Conservation (phyloP, 139 green algal genomes). For the Pycnococcus provasolii region DNA sequence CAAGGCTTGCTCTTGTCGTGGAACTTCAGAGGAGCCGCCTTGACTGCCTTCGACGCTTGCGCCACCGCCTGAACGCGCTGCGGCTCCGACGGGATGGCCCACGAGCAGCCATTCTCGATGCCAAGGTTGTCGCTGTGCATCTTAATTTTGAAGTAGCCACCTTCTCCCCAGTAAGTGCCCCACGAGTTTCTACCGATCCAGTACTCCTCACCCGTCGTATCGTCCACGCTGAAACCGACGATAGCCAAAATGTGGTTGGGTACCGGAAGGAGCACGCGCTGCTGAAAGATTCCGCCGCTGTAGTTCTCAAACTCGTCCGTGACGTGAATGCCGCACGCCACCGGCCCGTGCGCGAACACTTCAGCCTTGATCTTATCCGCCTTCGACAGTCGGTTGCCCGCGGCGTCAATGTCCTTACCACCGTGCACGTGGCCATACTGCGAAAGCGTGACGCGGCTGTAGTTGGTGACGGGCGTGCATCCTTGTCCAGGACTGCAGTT, state of each 20-base stretch:
- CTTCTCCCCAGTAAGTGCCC: conserved; percentile 65
- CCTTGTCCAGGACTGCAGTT: conserved; percentile 30
- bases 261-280: conserved; percentile 12
- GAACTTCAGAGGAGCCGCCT: neutral
- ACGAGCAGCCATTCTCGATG: conserved; percentile 62
- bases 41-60: neutral
- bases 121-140: conserved; percentile 63
- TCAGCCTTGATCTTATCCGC: conserved; percentile 40
- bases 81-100: conserved; percentile 27
- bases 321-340: conserved; percentile 41
- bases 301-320: conserved; percentile 43
- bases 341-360: conserved; percentile 36
- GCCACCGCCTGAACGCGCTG: conserved; percentile 1
- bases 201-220: conserved; percentile 41
- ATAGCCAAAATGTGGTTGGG: conserved; percentile 41
- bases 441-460: conserved; percentile 18
- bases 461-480: conserved; percentile 28
- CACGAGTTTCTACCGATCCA: conserved; percentile 57
- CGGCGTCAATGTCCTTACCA: neutral
- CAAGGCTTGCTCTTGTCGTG: conserved; percentile 21
- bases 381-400: neutral
- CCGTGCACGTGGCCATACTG: conserved; percentile 32
- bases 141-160: conserved; percentile 62
- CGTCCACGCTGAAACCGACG: conserved; percentile 40
- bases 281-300: conserved; percentile 35